These are phyloP conservation scores for Colletotrichum lini DNA, from an alignment of 2,329 filamentous ascomycete genomes.

Conservation along the genomic window DNA sequence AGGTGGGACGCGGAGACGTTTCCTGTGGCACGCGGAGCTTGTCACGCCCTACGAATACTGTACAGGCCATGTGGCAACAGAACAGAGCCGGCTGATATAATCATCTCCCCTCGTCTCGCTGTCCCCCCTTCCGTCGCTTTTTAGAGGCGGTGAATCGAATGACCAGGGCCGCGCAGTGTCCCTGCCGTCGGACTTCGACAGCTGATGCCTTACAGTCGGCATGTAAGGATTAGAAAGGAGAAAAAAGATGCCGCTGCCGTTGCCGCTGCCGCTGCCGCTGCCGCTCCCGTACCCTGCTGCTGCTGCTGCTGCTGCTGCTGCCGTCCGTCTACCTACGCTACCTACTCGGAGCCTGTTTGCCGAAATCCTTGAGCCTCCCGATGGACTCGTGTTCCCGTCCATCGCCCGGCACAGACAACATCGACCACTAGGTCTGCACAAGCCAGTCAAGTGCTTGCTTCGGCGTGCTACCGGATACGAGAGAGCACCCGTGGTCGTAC, in stretches of 20 bases:
- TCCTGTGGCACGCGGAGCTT: conserved; percentile 41
- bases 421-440: background rate
- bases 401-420: background rate
- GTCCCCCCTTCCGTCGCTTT: conserved; percentile 7
- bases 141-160: conserved; percentile 38
- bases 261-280: conserved; percentile 7
- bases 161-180: conserved; percentile 27
- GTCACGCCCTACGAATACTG: conserved; percentile 28
- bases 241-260: background rate
- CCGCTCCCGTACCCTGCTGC: background rate
- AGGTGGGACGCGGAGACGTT: conserved; percentile 35
- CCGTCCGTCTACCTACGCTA: background rate
- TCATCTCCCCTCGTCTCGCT: conserved; percentile 16
- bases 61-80: conserved; percentile 19
- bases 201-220: conserved; percentile 21
- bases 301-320: conserved; percentile 13
- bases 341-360: conserved; percentile 14
- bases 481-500: conserved; percentile 15
- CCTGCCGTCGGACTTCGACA: conserved; percentile 29
- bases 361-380: conserved; percentile 6
- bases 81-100: conserved; percentile 23
- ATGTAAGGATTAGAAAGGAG: background rate
- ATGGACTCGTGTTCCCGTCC: conserved; percentile 10
- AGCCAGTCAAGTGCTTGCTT: conserved; percentile 1
- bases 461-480: conserved; percentile 15